phyloP scores from a whole-genome alignment of 2,329 filamentous ascomycete genomes.

The Exophiala viscosa region DNA sequence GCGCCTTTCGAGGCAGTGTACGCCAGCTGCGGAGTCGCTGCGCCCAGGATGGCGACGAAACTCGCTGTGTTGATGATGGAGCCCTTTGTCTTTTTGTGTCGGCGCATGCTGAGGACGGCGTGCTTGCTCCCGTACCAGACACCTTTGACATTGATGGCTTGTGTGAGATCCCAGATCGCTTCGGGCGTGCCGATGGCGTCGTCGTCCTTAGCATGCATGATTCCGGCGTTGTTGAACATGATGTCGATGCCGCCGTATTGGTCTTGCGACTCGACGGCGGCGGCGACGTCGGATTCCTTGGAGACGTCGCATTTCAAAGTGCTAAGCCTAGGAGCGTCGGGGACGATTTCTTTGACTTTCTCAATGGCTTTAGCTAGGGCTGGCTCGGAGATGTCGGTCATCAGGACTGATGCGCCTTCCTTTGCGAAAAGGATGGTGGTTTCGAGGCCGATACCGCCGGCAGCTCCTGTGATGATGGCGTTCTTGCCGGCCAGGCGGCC shows the following conservation, averaged over 20 bases:
- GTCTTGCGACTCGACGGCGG: constrained; percentile 71
- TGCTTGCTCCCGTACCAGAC: constrained; percentile 98
- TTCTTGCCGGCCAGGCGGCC: constrained; percentile 62
- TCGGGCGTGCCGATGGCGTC: constrained; percentile 81
- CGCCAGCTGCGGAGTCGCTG: constrained; percentile 45
- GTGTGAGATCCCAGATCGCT: constrained; percentile 89
- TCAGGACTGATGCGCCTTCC: constrained; percentile 79
- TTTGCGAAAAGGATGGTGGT: constrained; percentile 84
- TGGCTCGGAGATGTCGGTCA: constrained; percentile 77
- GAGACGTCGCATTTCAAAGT: constrained; percentile 71
- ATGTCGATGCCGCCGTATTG: constrained; percentile 83
- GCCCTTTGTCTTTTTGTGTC: constrained; percentile 75
- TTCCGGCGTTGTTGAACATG: constrained; percentile 96
- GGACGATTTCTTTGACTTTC: constrained; percentile 71
- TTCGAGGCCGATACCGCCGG: constrained; percentile 86
- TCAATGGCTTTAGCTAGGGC: constrained; percentile 72
- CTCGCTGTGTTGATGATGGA: constrained; percentile 29
- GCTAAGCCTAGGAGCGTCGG: constrained; percentile 48
- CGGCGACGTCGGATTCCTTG: constrained; percentile 74
- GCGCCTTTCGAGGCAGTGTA: constrained; percentile 95
- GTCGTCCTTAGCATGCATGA: constrained; percentile 83
- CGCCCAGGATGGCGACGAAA: constrained; percentile 29
- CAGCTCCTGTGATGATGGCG: constrained; percentile 40
- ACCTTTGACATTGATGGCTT: constrained; percentile 93
- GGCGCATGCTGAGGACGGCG: constrained; percentile 75